phyloP scores from a whole-genome alignment of 208 protist species.

The Leishmania amazonensis region DNA sequence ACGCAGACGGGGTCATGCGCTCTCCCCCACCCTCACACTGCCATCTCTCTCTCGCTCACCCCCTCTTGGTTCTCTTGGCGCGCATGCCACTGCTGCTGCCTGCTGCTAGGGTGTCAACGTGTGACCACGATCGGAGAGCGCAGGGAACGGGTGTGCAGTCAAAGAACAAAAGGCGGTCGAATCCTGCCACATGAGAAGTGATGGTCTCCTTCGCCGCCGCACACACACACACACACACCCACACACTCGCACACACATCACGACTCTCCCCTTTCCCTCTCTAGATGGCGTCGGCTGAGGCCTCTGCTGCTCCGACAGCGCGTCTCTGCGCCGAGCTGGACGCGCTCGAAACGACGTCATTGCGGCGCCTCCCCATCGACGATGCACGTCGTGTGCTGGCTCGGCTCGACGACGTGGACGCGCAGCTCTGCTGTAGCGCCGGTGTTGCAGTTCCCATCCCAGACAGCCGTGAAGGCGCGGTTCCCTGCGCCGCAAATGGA shows the following conservation, averaged over 20 bases:
- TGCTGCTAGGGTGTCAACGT: no score
- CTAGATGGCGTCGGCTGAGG: not conserved
- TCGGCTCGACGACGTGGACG: not conserved
- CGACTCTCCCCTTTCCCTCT: not conserved
- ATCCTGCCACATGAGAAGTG: no score
- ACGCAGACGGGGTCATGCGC: not conserved
- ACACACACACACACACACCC: no score
- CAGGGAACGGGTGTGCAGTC: no score
- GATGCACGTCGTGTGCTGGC: not conserved
- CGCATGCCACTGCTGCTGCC: not conserved
- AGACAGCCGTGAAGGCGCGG: not conserved
- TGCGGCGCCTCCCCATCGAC: not conserved
- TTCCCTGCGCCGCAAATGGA: not conserved
- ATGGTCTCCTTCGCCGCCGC: no score
- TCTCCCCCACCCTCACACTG: not conserved
- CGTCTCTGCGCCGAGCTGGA: slow-evolving; percentile 5
- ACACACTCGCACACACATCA: not conserved
- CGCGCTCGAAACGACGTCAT: not conserved
- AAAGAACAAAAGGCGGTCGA: no score
- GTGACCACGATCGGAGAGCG: no score
- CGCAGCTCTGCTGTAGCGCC: not conserved
- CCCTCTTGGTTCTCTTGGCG: not conserved
- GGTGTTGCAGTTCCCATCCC: not conserved
- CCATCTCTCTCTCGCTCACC: not conserved
- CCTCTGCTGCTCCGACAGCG: not conserved